phyloP scores from a whole-genome alignment of 108 stramenopile species.

The Nannochloropsis oceanica region DNA sequence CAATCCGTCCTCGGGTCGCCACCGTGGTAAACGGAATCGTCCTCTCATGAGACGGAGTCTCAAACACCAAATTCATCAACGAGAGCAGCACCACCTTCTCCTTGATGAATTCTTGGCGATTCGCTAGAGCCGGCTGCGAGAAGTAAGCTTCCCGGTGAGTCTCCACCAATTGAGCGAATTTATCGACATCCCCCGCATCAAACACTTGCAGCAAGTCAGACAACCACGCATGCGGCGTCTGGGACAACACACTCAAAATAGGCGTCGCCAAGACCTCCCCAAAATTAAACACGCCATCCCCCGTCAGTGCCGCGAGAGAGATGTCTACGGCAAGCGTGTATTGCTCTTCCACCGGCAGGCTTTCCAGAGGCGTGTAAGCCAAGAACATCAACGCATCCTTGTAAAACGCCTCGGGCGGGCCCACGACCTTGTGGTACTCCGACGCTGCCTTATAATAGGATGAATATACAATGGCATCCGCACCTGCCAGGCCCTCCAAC shows the following conservation, averaged over 20 bases:
- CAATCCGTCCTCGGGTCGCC: constrained; percentile 51
- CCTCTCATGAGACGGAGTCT: constrained; percentile 67
- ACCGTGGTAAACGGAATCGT: constrained; percentile 70
- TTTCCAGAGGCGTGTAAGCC: constrained; percentile 50
- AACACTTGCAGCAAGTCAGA: constrained; percentile 62
- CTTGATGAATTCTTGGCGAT: constrained; percentile 56
- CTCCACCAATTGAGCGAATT: constrained; percentile 48
- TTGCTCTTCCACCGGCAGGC: constrained; percentile 26
- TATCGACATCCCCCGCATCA: constrained; percentile 65
- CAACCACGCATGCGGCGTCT: constrained; percentile 61
- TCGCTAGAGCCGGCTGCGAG: constrained; percentile 65
- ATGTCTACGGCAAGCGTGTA: constrained; percentile 67
- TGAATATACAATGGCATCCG: constrained; percentile 57
- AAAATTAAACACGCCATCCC: constrained; percentile 89
- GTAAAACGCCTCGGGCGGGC: constrained; percentile 87
- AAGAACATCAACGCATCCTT: constrained; percentile 68
- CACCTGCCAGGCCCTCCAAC: not conserved
- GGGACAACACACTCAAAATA: constrained; percentile 48
- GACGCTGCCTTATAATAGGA: constrained; percentile 71
- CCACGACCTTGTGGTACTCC: constrained; percentile 78
- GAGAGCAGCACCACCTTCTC: constrained; percentile 89
- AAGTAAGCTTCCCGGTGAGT: constrained; percentile 42
- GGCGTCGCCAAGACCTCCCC: constrained; percentile 81
- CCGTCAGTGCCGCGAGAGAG: constrained; percentile 81
- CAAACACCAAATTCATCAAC: constrained; percentile 81